phyloP scores from a whole-genome alignment of 2,329 filamentous ascomycete species.

The Sporothrix inflata region DNA sequence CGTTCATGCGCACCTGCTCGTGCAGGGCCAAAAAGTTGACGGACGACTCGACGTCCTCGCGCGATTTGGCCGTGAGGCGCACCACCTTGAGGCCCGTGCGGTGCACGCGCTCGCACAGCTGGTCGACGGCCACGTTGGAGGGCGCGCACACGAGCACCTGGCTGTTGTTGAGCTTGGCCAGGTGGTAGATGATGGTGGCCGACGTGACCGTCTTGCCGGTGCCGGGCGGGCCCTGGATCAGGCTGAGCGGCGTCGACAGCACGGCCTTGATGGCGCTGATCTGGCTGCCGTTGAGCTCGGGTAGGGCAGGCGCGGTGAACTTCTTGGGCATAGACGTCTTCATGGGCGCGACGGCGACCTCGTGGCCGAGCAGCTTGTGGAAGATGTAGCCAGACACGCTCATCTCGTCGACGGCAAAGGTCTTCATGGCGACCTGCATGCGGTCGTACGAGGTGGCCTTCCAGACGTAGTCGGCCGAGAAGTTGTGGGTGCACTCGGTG shows the following conservation, averaged over 20 bases:
- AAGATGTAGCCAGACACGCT: conserved; percentile 99
- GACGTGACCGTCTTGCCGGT: conserved; percentile 99
- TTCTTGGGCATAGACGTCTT: conserved; percentile 96
- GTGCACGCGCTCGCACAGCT: conserved; percentile 96
- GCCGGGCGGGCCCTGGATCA: conserved; percentile 95
- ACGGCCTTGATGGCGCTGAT: conserved; percentile 96
- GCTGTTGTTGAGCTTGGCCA: conserved; percentile 91
- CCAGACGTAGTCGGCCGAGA: conserved; percentile 99
- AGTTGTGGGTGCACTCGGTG: conserved; percentile 95
- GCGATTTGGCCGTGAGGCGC: conserved; percentile 96
- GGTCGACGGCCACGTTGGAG: conserved; percentile 97
- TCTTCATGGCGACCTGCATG: conserved; percentile 99
- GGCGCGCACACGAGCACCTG: conserved; percentile 96
- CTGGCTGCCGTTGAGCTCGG: conserved; percentile 93
- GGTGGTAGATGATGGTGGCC: conserved; percentile 96
- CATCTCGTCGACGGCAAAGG: conserved; percentile 96
- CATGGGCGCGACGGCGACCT: conserved; percentile 91
- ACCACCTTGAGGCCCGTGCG: conserved; percentile 94
- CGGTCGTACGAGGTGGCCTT: conserved; percentile 99
- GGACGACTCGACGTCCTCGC: conserved; percentile 98
- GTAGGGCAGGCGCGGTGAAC: conserved; percentile 91
- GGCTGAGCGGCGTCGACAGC: conserved; percentile 85
- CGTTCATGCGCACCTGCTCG: conserved; percentile 96
- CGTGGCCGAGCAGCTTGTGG: conserved; percentile 92
- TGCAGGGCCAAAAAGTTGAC: conserved; percentile 95